phyloP scores from a whole-genome alignment of 345 rosid genomes.

The Anacardium occidentale region DNA sequence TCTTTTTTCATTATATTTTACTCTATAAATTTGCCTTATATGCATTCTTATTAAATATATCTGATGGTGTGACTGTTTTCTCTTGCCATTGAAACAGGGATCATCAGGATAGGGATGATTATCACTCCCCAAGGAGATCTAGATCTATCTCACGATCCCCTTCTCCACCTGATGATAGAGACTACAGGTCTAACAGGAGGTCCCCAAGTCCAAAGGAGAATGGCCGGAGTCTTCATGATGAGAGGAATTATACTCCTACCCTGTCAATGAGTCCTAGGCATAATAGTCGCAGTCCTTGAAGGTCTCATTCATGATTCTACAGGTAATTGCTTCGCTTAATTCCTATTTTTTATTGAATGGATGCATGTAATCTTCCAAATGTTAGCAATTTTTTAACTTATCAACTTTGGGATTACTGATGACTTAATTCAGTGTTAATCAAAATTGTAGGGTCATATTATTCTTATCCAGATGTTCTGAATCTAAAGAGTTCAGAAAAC shows the following conservation, averaged over 20 bases:
- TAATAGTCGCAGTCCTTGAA: constrained; percentile 39
- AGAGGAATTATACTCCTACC: constrained; percentile 37
- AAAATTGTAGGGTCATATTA: no score
- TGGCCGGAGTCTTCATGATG: constrained; percentile 38
- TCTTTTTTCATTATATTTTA: background rate
- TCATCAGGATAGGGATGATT: constrained; percentile 37
- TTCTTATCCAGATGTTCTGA: no score
- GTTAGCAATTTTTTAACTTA: background rate
- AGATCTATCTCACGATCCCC: constrained; percentile 57
- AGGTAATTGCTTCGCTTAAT: constrained; percentile 36
- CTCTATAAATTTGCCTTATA: background rate
- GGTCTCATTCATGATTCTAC: constrained; percentile 49
- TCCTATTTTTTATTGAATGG: background rate
- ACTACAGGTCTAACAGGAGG: constrained; percentile 35
- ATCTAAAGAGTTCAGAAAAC: no score
- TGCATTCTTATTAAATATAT: constrained; percentile 5
- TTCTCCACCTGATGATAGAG: constrained; percentile 49
- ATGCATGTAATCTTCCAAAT: background rate
- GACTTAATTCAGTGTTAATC: background rate
- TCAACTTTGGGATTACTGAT: background rate
- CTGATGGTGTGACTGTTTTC: background rate
- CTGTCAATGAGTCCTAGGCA: constrained; percentile 50
- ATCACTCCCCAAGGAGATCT: constrained; percentile 48
- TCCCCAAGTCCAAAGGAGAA: constrained; percentile 53
- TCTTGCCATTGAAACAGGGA: constrained; percentile 41